Evolutionary conservation across 2,329 filamentous ascomycete genomes (phyloP).

Genomic region (Venturia effusa): DNA sequence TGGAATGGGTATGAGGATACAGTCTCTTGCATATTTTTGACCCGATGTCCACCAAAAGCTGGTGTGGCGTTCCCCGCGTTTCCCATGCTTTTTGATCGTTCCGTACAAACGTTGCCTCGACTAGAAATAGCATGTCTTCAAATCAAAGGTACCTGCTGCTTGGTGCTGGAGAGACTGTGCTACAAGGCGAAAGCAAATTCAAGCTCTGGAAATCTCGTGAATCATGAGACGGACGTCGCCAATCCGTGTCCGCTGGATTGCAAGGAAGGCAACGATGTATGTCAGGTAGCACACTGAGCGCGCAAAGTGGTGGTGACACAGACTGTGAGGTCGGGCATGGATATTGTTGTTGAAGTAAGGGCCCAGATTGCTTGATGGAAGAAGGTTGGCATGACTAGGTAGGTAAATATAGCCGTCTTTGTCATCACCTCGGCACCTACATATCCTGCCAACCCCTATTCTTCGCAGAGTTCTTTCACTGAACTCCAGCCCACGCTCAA

Average conservation of each 20-base stretch:
- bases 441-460: background rate
- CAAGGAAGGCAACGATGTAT: background rate
- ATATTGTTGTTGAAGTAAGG: background rate
- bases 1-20: background rate
- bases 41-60: background rate
- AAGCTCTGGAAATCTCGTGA: background rate
- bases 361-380: no score
- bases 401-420: background rate
- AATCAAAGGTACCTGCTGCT: background rate
- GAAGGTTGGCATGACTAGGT: background rate
- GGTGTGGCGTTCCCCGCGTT: background rate
- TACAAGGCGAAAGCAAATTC: background rate
- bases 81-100: background rate
- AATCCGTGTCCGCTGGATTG: background rate
- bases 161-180: background rate
- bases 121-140: background rate
- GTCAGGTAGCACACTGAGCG: background rate
- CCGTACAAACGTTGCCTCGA: background rate
- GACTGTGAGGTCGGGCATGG: background rate
- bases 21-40: background rate
- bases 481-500: background rate
- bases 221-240: background rate
- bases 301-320: background rate
- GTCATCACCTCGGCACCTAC: background rate
- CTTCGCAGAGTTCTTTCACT: background rate